Conservation (phyloP, 2,329 filamentous ascomycete species). For the Alternaria sp. region DNA sequence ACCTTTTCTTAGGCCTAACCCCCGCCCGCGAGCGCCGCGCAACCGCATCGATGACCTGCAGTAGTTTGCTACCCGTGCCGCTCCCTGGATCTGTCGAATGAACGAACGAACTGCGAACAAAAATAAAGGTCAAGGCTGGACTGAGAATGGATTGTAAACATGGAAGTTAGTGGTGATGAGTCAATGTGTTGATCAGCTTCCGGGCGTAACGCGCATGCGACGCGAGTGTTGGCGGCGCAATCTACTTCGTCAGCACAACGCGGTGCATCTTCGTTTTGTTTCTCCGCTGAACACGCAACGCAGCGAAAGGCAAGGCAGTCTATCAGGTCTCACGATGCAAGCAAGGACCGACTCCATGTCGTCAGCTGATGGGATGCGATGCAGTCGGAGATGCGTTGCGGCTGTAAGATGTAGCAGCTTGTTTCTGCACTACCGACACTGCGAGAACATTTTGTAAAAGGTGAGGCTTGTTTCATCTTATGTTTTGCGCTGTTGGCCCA, state of each 20-base stretch:
- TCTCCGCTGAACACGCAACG: neutral
- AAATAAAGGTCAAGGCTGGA: neutral
- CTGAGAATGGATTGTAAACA: neutral
- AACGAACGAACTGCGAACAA: neutral
- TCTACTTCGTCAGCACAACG: neutral
- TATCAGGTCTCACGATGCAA: neutral
- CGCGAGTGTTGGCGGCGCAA: slow-evolving; percentile 16
- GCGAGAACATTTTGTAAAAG: neutral
- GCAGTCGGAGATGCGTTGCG: neutral
- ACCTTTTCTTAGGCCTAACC: slow-evolving; percentile 15
- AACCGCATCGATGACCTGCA: slow-evolving; percentile 22
- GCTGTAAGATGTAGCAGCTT: neutral
- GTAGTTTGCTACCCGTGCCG: slow-evolving; percentile 8
- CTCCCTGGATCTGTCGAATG: neutral
- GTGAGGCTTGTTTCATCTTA: slow-evolving; percentile 20
- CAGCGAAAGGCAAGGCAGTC: neutral
- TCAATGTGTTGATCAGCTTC: neutral
- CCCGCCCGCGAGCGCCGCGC: slow-evolving; percentile 7
- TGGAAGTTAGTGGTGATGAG: neutral
- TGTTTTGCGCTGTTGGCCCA: slow-evolving; percentile 14
- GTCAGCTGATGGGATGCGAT: slow-evolving; percentile 14
- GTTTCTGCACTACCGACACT: slow-evolving; percentile 1
- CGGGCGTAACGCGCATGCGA: slow-evolving; percentile 14
- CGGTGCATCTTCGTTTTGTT: neutral
- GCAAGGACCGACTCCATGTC: neutral